A percentile compares a stretch with the other conserved stretches of the same genome.
phyloP scores from a whole-genome alignment of 495 filamentous ascomycete species.

The Hyphodiscus hymeniophilus region DNA sequence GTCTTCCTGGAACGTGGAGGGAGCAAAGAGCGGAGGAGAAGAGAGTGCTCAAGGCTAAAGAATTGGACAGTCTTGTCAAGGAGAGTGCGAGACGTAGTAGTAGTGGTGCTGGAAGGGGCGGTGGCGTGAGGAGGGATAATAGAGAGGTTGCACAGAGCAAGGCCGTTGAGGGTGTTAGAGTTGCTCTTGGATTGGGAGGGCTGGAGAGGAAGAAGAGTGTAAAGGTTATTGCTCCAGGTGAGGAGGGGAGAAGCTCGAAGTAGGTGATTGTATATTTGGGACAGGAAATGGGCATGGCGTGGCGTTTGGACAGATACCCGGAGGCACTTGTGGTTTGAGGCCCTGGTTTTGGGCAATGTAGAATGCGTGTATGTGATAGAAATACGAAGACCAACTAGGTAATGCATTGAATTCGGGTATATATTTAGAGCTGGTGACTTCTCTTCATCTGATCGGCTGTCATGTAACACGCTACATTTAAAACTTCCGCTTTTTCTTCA shows the following conservation, averaged over 20 bases:
- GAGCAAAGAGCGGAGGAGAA: constrained; percentile 30
- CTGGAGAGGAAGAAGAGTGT: constrained; percentile 47
- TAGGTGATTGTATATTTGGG: not conserved
- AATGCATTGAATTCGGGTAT: not conserved
- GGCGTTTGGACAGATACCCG: constrained; percentile 6
- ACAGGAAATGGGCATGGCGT: not conserved
- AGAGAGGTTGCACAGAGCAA: constrained; percentile 34
- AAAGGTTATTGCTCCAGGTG: constrained; percentile 35
- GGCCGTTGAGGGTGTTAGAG: constrained; percentile 44
- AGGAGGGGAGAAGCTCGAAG: constrained; percentile 7
- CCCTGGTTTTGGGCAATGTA: not conserved
- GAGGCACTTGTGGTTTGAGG: not conserved
- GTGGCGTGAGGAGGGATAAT: constrained; percentile 19
- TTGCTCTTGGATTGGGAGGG: constrained; percentile 24
- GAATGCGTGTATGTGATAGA: not conserved
- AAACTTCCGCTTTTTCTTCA: constrained; percentile 65
- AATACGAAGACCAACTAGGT: not conserved
- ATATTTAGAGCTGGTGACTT: no score
- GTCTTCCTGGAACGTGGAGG: constrained; percentile 54
- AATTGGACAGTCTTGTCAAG: constrained; percentile 32
- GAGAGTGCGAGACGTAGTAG: constrained; percentile 30
- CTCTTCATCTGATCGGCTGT: not conserved
- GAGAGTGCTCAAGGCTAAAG: constrained; percentile 22
- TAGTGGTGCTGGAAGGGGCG: constrained; percentile 6
- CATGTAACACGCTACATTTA: constrained; percentile 23